Evolutionary conservation across 2,329 filamentous ascomycete genomes (phyloP).

Genomic region (Phoma sp.): DNA sequence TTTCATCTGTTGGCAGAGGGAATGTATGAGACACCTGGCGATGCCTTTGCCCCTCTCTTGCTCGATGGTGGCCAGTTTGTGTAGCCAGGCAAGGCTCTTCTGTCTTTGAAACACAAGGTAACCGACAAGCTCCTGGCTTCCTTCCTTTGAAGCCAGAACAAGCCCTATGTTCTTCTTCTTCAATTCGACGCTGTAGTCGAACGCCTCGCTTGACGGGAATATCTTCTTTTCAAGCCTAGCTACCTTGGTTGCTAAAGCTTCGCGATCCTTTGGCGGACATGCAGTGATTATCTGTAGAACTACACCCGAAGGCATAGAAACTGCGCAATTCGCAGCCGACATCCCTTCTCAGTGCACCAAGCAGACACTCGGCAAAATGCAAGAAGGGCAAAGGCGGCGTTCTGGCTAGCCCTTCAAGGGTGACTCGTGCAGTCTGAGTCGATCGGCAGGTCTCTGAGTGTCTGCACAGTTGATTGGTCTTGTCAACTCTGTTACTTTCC

Average conservation of each 20-base stretch:
- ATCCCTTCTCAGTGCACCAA: slow-evolving; percentile 6
- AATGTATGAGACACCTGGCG: slow-evolving; percentile 53
- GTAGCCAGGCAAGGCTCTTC: slow-evolving; percentile 51
- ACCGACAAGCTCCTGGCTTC: slow-evolving; percentile 44
- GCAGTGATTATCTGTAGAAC: slow-evolving; percentile 22
- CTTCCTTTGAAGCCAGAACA: slow-evolving; percentile 39
- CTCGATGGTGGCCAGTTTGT: slow-evolving; percentile 60
- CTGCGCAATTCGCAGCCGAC: not conserved
- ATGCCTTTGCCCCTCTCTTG: slow-evolving; percentile 55
- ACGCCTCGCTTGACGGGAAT: slow-evolving; percentile 59
- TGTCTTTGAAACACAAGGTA: slow-evolving; percentile 47
- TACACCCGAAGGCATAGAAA: slow-evolving; percentile 12
- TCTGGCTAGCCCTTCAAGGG: no score
- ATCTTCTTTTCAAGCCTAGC: slow-evolving; percentile 55
- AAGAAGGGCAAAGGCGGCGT: no score
- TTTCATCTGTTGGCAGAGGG: slow-evolving; percentile 51
- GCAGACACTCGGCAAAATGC: no score
- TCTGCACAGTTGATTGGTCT: no score
- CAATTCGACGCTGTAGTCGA: slow-evolving; percentile 55
- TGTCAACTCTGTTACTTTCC: no score
- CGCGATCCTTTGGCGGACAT: slow-evolving; percentile 29
- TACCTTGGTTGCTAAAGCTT: slow-evolving; percentile 25
- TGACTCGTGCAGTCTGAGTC: no score
- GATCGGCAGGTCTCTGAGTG: no score
- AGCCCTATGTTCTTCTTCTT: slow-evolving; percentile 58